These are phyloP conservation scores for Lenzites betulinus DNA, from an alignment of 768 basidiomycete genomes.

Conservation along the genomic window DNA sequence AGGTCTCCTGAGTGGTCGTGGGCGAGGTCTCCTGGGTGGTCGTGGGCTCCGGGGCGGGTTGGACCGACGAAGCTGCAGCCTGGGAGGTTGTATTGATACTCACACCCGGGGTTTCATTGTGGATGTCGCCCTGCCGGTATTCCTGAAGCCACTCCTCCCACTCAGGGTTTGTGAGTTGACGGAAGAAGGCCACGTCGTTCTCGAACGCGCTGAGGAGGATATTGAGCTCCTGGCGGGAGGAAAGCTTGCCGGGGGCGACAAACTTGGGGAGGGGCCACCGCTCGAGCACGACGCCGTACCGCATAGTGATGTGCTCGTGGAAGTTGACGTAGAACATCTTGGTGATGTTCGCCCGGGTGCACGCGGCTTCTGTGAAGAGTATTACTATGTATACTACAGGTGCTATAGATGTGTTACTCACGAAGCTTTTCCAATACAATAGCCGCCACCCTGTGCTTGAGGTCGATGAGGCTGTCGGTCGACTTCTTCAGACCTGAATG, in stretches of 20 bases:
- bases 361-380: not conserved
- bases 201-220: conserved; percentile 14
- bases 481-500: not conserved
- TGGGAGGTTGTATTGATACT: not conserved
- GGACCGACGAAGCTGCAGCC: not conserved
- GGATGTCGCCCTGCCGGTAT: not conserved
- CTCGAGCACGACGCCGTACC: conserved; percentile 21
- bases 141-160: conserved; percentile 12
- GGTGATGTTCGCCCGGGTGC: not conserved
- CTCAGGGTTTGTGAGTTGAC: conserved; percentile 14
- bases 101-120: not conserved
- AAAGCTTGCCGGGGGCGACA: conserved; percentile 17
- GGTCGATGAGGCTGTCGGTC: not conserved
- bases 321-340: conserved; percentile 28
- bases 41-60: not conserved
- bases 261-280: conserved; percentile 24
- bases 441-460: not conserved
- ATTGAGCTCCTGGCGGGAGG: conserved; percentile 17
- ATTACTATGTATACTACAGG: not conserved
- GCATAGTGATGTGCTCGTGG: conserved; percentile 23
- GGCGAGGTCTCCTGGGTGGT: not conserved
- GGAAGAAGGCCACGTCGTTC: conserved; percentile 23
- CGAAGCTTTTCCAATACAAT: conserved; percentile 5
- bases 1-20: not conserved
- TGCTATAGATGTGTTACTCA: not conserved